phyloP scores from a whole-genome alignment of 1,284 basidiomycete species.

The Heterobasidion occidentale region DNA sequence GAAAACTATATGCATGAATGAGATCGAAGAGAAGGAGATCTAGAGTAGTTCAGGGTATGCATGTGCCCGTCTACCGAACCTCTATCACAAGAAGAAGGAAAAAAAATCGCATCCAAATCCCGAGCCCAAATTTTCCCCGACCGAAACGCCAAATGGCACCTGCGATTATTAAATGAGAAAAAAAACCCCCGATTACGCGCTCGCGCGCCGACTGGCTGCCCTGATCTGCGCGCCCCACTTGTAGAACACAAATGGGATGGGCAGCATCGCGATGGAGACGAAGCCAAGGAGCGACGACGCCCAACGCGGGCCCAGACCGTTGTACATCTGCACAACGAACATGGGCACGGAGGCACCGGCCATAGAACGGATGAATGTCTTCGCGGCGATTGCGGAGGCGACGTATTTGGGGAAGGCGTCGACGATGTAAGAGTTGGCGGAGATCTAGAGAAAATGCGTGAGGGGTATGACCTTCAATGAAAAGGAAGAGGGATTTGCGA shows the following conservation, averaged over 20 bases:
- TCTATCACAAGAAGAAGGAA: no score
- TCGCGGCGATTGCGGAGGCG: constrained; percentile 23
- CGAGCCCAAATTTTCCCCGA: no score
- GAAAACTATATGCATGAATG: no score
- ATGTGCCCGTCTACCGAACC: no score
- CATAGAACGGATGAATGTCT: constrained; percentile 35
- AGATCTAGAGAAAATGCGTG: constrained; percentile 20
- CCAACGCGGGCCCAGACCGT: constrained; percentile 42
- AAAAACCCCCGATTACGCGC: not conserved
- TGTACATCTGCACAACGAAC: constrained; percentile 38
- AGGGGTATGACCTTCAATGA: not conserved
- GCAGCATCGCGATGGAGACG: constrained; percentile 29
- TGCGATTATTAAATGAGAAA: no score
- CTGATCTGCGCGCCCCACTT: not conserved
- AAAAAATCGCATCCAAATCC: no score
- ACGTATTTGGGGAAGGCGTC: constrained; percentile 32
- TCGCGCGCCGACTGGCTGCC: not conserved
- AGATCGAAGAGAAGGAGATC: no score
- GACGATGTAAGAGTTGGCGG: constrained; percentile 35
- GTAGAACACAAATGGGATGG: not conserved
- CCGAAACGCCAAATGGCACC: no score
- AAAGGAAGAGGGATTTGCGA: not conserved
- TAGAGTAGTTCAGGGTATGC: no score
- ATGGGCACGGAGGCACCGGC: constrained; percentile 41
- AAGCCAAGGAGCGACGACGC: constrained; percentile 33